A percentile compares a stretch with the other conserved stretches of the same genome.
phyloP scores from a whole-genome alignment of 345 rosid genomes.

The Cardiospermum halicacabum region DNA sequence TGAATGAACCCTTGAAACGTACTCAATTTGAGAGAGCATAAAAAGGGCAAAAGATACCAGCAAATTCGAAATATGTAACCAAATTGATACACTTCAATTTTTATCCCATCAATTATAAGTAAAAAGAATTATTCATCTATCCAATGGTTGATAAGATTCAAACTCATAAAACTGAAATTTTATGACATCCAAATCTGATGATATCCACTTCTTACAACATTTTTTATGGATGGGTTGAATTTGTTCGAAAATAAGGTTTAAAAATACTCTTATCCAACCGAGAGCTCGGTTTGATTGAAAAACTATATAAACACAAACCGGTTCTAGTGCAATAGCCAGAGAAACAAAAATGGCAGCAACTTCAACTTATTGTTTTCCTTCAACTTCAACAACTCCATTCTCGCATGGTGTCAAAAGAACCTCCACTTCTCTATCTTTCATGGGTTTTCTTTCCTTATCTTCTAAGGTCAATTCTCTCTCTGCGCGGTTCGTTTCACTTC shows the following conservation, averaged over 20 bases:
- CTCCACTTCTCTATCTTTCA: conserved; percentile 14
- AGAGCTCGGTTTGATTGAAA: neutral
- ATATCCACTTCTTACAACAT: no score
- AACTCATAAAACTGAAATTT: no score
- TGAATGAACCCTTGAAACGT: no score
- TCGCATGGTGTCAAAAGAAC: conserved; percentile 21
- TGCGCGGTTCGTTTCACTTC: conserved; percentile 27
- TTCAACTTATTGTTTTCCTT: conserved; percentile 20
- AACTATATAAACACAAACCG: neutral
- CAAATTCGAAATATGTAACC: no score
- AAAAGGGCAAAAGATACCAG: no score
- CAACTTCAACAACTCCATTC: conserved; percentile 28
- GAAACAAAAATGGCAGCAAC: conserved; percentile 38
- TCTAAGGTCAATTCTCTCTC: conserved; percentile 24
- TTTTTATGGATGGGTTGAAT: conserved; percentile 4
- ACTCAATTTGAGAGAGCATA: no score
- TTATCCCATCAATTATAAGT: no score
- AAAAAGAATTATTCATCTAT: no score
- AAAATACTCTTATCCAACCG: neutral
- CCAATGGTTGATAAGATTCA: no score
- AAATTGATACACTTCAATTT: no score
- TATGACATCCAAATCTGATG: no score
- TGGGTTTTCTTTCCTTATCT: conserved; percentile 37
- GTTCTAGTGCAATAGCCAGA: neutral
- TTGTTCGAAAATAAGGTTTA: no score